Evolutionary conservation across 2,329 filamentous ascomycete species (phyloP).

Genomic region (Colletotrichum phormii): DNA sequence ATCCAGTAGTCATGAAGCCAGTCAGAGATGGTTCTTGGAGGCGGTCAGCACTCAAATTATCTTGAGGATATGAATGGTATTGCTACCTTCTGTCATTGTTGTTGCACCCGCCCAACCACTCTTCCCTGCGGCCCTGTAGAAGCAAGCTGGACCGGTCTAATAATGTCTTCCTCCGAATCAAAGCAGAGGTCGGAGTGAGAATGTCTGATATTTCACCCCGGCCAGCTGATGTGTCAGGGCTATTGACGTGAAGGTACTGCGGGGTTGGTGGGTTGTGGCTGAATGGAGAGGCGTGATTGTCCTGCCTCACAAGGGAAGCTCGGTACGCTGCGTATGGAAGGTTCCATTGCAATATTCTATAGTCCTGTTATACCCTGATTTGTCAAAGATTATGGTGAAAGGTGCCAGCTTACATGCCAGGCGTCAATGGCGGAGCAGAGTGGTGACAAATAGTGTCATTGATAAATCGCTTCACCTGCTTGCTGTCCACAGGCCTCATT

Average conservation of each 20-base stretch:
- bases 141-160: conserved; percentile 35
- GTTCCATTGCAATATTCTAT: neutral
- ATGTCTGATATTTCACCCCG: neutral
- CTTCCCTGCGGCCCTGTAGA: conserved; percentile 28
- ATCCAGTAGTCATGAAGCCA: conserved; percentile 43
- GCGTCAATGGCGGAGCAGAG: neutral
- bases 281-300: neutral
- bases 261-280: neutral
- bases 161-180: conserved; percentile 28
- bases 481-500: conserved; percentile 37
- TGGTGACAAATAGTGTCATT: conserved; percentile 32
- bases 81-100: conserved; percentile 27
- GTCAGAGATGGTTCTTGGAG: neutral
- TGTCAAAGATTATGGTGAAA: too few species aligned
- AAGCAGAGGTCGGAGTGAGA: conserved; percentile 23
- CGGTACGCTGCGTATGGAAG: neutral
- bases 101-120: conserved; percentile 29
- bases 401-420: neutral
- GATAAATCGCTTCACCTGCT: conserved; percentile 39
- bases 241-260: conserved; percentile 7
- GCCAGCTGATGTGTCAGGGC: neutral
- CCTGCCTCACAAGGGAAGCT: neutral
- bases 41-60: neutral
- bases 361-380: neutral
- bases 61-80: rapidly evolving